Percentiles rank a stretch among this genome's conserved stretches.
Evolutionary conservation across 1,139 yeast genomes (phyloP).

Genomic region (Meyerozyma guilliermondii): DNA sequence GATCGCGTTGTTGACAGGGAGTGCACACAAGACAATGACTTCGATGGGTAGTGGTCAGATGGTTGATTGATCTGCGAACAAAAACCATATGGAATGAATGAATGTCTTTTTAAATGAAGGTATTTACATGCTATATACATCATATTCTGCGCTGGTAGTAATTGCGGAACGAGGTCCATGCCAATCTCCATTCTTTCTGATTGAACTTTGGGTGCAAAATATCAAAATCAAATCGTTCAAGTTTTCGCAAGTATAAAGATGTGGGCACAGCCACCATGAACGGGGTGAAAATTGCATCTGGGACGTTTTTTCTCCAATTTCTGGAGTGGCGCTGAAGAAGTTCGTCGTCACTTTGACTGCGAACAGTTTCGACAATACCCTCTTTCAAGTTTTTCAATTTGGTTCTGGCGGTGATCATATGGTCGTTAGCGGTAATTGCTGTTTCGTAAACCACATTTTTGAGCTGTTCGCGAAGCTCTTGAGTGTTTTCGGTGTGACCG

Average conservation of each 20-base stretch:
- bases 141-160: slow-evolving; percentile 42
- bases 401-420: slow-evolving; percentile 59
- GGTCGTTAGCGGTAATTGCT: slow-evolving; percentile 77
- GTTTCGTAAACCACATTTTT: slow-evolving; percentile 64
- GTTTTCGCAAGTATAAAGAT: slow-evolving; percentile 51
- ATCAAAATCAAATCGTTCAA: slow-evolving; percentile 65
- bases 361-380: slow-evolving; percentile 26
- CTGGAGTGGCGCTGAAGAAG: slow-evolving; percentile 26
- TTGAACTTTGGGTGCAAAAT: slow-evolving; percentile 44
- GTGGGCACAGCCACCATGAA: slow-evolving; percentile 66
- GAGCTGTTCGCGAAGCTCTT: slow-evolving; percentile 33
- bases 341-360: slow-evolving; percentile 20
- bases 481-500: slow-evolving; percentile 30
- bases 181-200: slow-evolving; percentile 66
- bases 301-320: slow-evolving; percentile 45
- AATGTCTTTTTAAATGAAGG: too few relatives aligned
- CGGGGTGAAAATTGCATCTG: slow-evolving; percentile 67
- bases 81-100: too few relatives aligned
- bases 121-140: neutral
- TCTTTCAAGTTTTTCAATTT: slow-evolving; percentile 38
- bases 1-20: neutral
- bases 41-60: too few relatives aligned
- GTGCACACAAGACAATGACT: neutral
- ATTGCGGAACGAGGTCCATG: slow-evolving; percentile 58
- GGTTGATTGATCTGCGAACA: too few relatives aligned